phyloP scores from a whole-genome alignment of 768 basidiomycete genomes.

The Trichaptum fuscoviolaceum region DNA sequence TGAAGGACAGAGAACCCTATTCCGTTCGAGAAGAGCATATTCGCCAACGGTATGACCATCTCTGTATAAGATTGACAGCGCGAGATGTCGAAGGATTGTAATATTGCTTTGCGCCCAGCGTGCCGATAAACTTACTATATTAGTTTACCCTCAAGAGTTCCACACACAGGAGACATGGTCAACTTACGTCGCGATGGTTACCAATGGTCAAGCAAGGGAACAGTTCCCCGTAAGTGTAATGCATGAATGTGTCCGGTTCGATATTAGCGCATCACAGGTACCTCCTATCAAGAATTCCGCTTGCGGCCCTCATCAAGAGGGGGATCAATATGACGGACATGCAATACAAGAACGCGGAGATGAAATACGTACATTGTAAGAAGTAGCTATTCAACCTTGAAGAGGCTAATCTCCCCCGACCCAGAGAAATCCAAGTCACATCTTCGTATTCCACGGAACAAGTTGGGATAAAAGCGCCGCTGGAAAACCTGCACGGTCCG shows the following conservation, averaged over 20 bases:
- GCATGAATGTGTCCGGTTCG: not conserved
- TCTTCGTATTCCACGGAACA: too few relatives aligned
- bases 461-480: not conserved
- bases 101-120: not conserved
- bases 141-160: not conserved
- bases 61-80: not conserved
- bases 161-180: not conserved
- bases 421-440: not conserved
- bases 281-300: not conserved
- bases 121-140: not conserved
- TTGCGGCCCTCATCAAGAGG: not conserved
- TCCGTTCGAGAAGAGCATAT: too few relatives aligned
- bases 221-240: not conserved
- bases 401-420: not conserved
- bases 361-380: constrained; percentile 13
- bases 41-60: not conserved
- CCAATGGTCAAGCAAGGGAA: not conserved
- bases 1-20: too few relatives aligned
- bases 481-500: too few relatives aligned
- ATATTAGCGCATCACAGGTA: not conserved
- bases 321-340: not conserved
- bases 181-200: not conserved
- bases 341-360: constrained; percentile 19
- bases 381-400: not conserved
- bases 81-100: not conserved